A percentile compares a stretch with the other conserved stretches of the same genome.
Evolutionary conservation across 2,329 filamentous ascomycete genomes (phyloP).

Genomic region (Penicillium sumatraense): DNA sequence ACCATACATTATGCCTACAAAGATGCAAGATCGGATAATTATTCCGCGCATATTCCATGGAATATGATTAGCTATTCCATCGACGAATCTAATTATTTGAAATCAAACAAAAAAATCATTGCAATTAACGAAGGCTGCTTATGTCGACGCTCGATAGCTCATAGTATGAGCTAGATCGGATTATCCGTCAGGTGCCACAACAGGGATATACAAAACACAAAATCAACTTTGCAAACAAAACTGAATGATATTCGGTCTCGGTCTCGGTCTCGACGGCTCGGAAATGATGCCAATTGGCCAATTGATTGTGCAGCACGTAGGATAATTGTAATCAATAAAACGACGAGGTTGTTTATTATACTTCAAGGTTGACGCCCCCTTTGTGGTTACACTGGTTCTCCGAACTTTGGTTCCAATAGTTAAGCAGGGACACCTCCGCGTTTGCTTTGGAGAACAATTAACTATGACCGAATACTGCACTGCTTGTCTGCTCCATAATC

Average conservation of each 20-base stretch:
- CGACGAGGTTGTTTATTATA: neutral
- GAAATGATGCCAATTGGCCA: neutral
- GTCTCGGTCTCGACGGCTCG: neutral
- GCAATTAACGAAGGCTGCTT: too few species aligned
- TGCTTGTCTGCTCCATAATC: neutral
- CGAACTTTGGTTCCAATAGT: neutral
- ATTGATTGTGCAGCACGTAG: neutral
- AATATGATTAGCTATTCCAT: too few species aligned
- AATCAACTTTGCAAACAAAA: too few species aligned
- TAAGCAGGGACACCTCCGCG: neutral
- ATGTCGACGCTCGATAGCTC: too few species aligned
- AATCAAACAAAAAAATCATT: too few species aligned
- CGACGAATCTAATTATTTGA: too few species aligned
- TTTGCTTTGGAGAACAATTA: neutral
- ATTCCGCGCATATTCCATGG: neutral
- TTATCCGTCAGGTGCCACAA: neutral
- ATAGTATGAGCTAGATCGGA: neutral
- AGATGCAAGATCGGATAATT: neutral
- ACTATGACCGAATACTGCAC: neutral
- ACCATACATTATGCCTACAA: neutral
- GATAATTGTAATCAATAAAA: neutral
- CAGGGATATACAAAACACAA: neutral
- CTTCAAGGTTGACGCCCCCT: neutral
- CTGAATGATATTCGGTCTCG: neutral
- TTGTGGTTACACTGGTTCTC: too few species aligned